A percentile compares a stretch with the other conserved stretches of the same genome.
Conservation (phyloP, 169 alveolate genomes). For the Babesia microti region DNA sequence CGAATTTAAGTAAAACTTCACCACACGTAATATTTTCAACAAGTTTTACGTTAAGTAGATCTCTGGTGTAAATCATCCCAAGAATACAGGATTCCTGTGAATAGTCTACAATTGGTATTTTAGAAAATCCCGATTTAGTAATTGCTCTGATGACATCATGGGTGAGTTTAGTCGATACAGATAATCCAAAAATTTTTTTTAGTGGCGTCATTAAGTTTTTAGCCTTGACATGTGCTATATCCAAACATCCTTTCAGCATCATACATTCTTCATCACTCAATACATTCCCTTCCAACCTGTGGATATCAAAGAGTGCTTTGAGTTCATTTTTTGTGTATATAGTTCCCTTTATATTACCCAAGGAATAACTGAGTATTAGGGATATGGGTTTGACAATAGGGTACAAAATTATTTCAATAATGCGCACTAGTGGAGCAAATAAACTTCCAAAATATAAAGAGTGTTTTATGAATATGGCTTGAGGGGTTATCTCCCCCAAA, state of each 20-base stretch:
- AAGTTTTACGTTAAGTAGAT: constrained; percentile 43
- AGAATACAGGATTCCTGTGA: constrained; percentile 24
- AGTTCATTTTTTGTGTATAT: constrained; percentile 48
- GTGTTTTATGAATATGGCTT: constrained; percentile 72
- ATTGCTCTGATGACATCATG: constrained; percentile 31
- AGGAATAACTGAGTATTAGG: constrained; percentile 21
- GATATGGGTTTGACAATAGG: constrained; percentile 66
- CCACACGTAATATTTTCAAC: constrained; percentile 16
- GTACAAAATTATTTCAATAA: constrained; percentile 40
- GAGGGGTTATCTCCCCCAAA: constrained; percentile 80
- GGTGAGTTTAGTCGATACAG: constrained; percentile 35
- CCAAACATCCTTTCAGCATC: constrained; percentile 50
- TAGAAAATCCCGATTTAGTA: constrained; percentile 54
- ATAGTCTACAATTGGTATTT: constrained; percentile 48
- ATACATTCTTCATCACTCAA: constrained; percentile 53
- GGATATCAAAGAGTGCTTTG: constrained; percentile 61
- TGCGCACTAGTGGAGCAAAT: constrained; percentile 53
- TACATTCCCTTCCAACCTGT: constrained; percentile 43
- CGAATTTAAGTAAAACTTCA: constrained; percentile 17
- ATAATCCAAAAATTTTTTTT: constrained; percentile 44
- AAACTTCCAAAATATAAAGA: constrained; percentile 72
- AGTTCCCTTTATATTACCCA: constrained; percentile 39
- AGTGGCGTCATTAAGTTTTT: constrained; percentile 54
- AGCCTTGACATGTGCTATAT: constrained; percentile 37
- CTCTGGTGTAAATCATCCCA: constrained; percentile 47